Evolutionary conservation across 345 rosid genomes (phyloP).

Genomic region (Pugionium cornutum): DNA sequence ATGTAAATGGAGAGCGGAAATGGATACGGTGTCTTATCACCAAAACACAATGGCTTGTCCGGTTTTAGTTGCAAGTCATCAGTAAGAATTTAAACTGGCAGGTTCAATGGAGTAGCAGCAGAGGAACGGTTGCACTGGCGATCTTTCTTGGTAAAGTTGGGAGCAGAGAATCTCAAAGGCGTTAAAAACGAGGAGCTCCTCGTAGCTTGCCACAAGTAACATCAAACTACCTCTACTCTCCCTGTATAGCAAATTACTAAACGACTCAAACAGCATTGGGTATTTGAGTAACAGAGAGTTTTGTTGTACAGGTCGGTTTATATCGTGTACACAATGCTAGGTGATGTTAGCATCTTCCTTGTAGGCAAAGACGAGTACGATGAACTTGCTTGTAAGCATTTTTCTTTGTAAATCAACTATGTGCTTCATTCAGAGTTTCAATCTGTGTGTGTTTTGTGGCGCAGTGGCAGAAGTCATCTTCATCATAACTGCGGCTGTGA

Average conservation of each 20-base stretch:
- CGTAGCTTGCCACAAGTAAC: conserved; percentile 94
- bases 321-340: conserved; percentile 87
- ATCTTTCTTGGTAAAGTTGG: conserved; percentile 87
- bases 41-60: conserved; percentile 1
- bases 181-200: conserved; percentile 93
- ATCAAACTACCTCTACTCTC: conserved; percentile 5
- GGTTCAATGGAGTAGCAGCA: conserved; percentile 96
- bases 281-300: background rate
- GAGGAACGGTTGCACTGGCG: conserved; percentile 94
- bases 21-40: background rate
- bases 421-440: conserved; percentile 20
- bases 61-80: conserved; percentile 3
- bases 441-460: background rate
- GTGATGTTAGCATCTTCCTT: conserved; percentile 84
- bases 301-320: conserved; percentile 71
- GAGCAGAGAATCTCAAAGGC: conserved; percentile 89
- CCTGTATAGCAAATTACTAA: background rate
- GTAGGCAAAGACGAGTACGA: conserved; percentile 98
- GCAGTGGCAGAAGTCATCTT: conserved; percentile 90
- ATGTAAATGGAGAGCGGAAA: conserved; percentile 1
- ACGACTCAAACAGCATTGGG: background rate
- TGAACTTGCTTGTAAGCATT: conserved; percentile 90
- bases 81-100: conserved; percentile 32
- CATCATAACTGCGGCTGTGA: conserved; percentile 79
- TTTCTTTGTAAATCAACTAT: conserved; percentile 2